Evolutionary conservation across 2,329 filamentous ascomycete species (phyloP).

Genomic region (Claviceps pusilla): DNA sequence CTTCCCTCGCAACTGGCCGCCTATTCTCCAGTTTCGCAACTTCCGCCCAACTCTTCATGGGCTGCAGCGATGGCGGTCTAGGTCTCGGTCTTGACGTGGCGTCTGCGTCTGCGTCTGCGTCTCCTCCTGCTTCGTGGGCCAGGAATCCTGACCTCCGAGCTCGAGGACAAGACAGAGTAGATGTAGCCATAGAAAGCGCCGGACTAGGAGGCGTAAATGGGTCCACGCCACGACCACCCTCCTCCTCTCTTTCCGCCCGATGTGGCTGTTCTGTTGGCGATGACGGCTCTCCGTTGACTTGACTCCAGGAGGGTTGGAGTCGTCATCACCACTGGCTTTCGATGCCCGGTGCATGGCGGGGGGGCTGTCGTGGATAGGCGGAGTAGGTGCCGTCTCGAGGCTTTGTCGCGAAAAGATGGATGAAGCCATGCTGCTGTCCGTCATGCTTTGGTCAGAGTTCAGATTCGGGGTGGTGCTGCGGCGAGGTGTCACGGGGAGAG

Average conservation of each 20-base stretch:
- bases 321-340: constrained; percentile 6
- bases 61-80: constrained; percentile 18
- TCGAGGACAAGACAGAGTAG: constrained; percentile 11
- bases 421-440: constrained; percentile 28
- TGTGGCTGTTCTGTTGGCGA: background rate
- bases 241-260: background rate
- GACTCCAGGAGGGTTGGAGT: constrained; percentile 11
- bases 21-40: constrained; percentile 18
- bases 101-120: constrained; percentile 6
- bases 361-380: constrained; percentile 16
- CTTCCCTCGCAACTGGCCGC: background rate
- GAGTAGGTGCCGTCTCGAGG: constrained; percentile 19
- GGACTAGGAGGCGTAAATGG: constrained; percentile 12
- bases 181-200: constrained; percentile 8
- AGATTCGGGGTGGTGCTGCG: constrained; percentile 21
- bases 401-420: constrained; percentile 26
- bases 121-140: constrained; percentile 2
- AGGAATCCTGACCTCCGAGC: constrained; percentile 6
- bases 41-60: constrained; percentile 26
- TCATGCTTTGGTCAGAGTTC: constrained; percentile 22
- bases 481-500: constrained; percentile 23
- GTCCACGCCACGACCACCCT: background rate
- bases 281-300: constrained; percentile 8
- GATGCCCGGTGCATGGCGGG: constrained; percentile 8
- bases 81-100: background rate